A percentile compares a stretch with the other conserved stretches of the same genome.
These are phyloP conservation scores for Fusarium multiceps DNA, from an alignment of 2,329 filamentous ascomycete genomes.

Conservation along the genomic window DNA sequence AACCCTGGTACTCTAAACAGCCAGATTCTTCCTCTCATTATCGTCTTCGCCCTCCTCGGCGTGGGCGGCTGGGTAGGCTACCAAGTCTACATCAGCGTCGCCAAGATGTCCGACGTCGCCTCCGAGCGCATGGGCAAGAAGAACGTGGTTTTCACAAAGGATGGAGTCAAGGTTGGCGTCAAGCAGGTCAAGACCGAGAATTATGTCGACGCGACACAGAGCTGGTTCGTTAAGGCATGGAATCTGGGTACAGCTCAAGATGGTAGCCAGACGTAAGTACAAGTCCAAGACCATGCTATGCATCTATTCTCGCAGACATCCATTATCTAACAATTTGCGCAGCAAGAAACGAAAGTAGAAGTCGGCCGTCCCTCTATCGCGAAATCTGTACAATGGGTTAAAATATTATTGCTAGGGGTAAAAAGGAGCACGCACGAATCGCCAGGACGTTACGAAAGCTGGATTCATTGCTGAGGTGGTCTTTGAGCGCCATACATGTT, in stretches of 20 bases:
- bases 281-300: background rate
- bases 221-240: slow-evolving; percentile 74
- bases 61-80: slow-evolving; percentile 74
- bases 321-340: slow-evolving; percentile 17
- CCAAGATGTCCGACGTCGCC: slow-evolving; percentile 73
- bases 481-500: background rate
- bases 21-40: slow-evolving; percentile 73
- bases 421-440: slow-evolving; percentile 6
- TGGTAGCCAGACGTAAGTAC: slow-evolving; percentile 34
- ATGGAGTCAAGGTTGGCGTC: slow-evolving; percentile 77
- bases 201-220: slow-evolving; percentile 80
- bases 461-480: background rate
- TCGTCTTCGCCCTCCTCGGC: slow-evolving; percentile 72
- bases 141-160: slow-evolving; percentile 80
- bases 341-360: slow-evolving; percentile 44
- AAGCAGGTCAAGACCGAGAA: slow-evolving; percentile 75
- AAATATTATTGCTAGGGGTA: background rate
- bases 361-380: background rate
- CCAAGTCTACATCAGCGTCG: slow-evolving; percentile 75
- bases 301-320: background rate
- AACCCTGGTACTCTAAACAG: slow-evolving; percentile 49
- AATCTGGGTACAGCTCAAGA: slow-evolving; percentile 60
- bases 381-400: slow-evolving; percentile 1
- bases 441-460: background rate
- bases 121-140: slow-evolving; percentile 78